Conservation (phyloP, 495 filamentous ascomycete species). For the Wilcoxina mikolae region DNA sequence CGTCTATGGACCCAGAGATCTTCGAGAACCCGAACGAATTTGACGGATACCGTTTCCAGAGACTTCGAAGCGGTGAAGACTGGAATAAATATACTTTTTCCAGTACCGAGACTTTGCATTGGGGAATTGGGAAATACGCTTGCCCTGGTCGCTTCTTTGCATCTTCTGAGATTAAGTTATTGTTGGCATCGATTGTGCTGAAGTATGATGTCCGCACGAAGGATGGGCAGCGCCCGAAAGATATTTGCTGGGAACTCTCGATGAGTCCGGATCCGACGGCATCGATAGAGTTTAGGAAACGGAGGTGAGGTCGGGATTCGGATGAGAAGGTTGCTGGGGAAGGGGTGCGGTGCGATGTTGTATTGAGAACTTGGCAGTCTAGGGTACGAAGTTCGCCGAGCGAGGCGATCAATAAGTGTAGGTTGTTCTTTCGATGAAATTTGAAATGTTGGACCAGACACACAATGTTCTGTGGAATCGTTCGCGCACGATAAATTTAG, state of each 20-base stretch:
- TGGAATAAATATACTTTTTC: conserved; percentile 35
- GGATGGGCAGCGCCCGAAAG: not conserved
- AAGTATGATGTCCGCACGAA: conserved; percentile 33
- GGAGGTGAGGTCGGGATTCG: not conserved
- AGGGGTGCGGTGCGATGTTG: too few relatives aligned
- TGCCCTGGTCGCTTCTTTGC: conserved; percentile 45
- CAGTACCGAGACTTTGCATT: conserved; percentile 33
- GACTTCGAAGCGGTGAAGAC: conserved; percentile 32
- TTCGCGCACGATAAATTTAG: not conserved
- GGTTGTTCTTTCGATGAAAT: not conserved
- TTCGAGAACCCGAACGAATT: conserved; percentile 34
- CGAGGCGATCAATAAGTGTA: not conserved
- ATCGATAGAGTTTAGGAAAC: not conserved
- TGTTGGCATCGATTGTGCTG: conserved; percentile 33
- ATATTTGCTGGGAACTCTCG: not conserved
- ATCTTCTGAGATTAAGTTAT: conserved; percentile 36
- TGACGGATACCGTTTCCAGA: conserved; percentile 40
- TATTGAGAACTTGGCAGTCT: not conserved
- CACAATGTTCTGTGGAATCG: not conserved
- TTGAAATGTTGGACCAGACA: not conserved
- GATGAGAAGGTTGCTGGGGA: too few relatives aligned
- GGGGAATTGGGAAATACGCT: conserved; percentile 40
- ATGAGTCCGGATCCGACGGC: not conserved
- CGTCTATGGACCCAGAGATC: conserved; percentile 9
- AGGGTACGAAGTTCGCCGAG: not conserved